These are phyloP conservation scores for Moniliophthora roreri DNA, from an alignment of 1,284 basidiomycete genomes.

Conservation along the genomic window DNA sequence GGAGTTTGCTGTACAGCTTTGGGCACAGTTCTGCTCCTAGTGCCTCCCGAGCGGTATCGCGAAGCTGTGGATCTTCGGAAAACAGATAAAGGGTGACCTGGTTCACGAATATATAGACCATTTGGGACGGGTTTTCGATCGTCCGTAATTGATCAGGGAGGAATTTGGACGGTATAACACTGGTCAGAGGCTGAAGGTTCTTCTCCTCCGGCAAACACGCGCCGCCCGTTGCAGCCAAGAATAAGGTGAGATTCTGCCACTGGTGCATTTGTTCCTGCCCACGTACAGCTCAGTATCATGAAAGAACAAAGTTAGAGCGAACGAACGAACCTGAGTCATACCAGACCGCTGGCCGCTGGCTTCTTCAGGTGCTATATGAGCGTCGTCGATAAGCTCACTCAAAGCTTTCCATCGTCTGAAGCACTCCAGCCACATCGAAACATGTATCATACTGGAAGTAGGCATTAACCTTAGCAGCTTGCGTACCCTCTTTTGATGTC, in stretches of 20 bases:
- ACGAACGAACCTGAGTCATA: background rate
- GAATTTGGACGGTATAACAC: slow-evolving; percentile 57
- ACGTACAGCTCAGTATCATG: background rate
- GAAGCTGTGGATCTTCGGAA: slow-evolving; percentile 59
- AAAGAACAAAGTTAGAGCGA: background rate
- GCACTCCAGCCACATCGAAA: slow-evolving; percentile 82
- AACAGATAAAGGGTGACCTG: slow-evolving; percentile 73
- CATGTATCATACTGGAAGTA: slow-evolving; percentile 61
- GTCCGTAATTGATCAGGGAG: slow-evolving; percentile 74
- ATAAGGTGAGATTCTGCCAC: slow-evolving; percentile 88
- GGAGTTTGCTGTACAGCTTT: slow-evolving; percentile 61
- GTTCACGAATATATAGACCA: slow-evolving; percentile 66
- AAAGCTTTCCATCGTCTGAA: slow-evolving; percentile 68
- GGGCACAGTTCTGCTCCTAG: slow-evolving; percentile 78
- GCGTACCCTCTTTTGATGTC: slow-evolving; percentile 79
- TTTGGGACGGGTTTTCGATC: slow-evolving; percentile 52
- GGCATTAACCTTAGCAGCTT: slow-evolving; percentile 68
- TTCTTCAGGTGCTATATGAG: slow-evolving; percentile 24
- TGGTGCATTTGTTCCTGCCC: slow-evolving; percentile 71
- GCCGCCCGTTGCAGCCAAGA: slow-evolving; percentile 76
- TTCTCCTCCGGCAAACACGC: slow-evolving; percentile 59
- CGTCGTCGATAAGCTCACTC: slow-evolving; percentile 45
- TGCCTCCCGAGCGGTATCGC: slow-evolving; percentile 79
- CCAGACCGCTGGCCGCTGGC: slow-evolving; percentile 1
- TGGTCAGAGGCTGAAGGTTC: slow-evolving; percentile 47